Percentiles rank a stretch among this genome's conserved stretches.
Evolutionary conservation across 148 eudicot genomes (phyloP).

Genomic region (Camellia japonica): DNA sequence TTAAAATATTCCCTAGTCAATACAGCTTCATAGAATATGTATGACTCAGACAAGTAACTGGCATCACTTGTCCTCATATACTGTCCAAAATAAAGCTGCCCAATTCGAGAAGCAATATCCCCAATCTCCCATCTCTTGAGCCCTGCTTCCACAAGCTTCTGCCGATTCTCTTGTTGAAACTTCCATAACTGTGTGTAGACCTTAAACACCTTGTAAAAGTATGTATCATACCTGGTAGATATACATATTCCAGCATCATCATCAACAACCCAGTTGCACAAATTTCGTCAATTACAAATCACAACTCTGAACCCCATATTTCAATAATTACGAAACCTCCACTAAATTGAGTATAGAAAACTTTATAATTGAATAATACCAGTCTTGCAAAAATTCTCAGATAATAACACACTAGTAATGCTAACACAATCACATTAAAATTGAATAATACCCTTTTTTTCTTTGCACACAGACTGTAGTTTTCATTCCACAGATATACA

Average conservation of each 20-base stretch:
- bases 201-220: slow-evolving; percentile 85
- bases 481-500: no score
- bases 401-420: background rate
- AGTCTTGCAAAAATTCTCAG: background rate
- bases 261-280: slow-evolving; percentile 8
- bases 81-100: slow-evolving; percentile 93
- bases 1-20: slow-evolving; percentile 86
- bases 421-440: background rate
- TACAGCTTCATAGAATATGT: slow-evolving; percentile 85
- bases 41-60: slow-evolving; percentile 81
- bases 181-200: slow-evolving; percentile 89
- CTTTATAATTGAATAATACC: background rate
- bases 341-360: background rate
- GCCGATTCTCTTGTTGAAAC: slow-evolving; percentile 91
- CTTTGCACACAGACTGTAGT: background rate
- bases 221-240: slow-evolving; percentile 67
- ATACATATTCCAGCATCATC: slow-evolving; percentile 7
- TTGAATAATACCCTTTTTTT: background rate
- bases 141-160: slow-evolving; percentile 84
- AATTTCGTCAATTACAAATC: background rate
- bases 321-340: background rate
- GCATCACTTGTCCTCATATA: slow-evolving; percentile 91
- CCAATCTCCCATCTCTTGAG: slow-evolving; percentile 96
- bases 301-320: background rate
- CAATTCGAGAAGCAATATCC: slow-evolving; percentile 91